Evolutionary conservation across 495 filamentous ascomycete genomes (phyloP).

Genomic region (Annulohypoxylon bovei): DNA sequence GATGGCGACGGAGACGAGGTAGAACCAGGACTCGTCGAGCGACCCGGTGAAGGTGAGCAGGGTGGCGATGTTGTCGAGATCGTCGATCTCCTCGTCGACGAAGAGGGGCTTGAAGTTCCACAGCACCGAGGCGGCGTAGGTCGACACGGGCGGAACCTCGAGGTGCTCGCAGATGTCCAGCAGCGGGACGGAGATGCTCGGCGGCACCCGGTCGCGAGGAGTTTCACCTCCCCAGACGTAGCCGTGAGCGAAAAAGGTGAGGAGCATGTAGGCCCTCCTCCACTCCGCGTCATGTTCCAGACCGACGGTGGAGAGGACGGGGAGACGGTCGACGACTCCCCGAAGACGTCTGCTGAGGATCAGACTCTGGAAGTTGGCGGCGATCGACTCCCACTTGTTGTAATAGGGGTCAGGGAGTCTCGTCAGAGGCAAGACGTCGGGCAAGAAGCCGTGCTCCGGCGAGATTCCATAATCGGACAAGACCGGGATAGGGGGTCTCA

Average conservation of each 20-base stretch:
- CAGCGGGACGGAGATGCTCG: slow-evolving; percentile 84
- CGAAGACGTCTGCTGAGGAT: slow-evolving; percentile 84
- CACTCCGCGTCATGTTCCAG: slow-evolving; percentile 87
- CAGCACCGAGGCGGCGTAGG: slow-evolving; percentile 88
- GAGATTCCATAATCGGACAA: slow-evolving; percentile 90
- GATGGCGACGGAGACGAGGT: slow-evolving; percentile 92
- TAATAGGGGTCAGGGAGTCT: slow-evolving; percentile 89
- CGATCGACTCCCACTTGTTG: slow-evolving; percentile 87
- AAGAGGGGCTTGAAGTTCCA: slow-evolving; percentile 98
- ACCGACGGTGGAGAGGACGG: slow-evolving; percentile 80
- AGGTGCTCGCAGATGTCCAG: slow-evolving; percentile 80
- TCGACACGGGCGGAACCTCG: slow-evolving; percentile 92
- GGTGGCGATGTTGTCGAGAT: slow-evolving; percentile 83
- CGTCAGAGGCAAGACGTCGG: slow-evolving; percentile 80
- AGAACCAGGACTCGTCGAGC: slow-evolving; percentile 98
- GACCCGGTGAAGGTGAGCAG: slow-evolving; percentile 94
- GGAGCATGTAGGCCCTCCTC: slow-evolving; percentile 87
- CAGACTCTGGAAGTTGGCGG: slow-evolving; percentile 84
- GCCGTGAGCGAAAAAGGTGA: slow-evolving; percentile 88
- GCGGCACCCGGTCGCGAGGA: slow-evolving; percentile 84
- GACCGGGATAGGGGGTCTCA: slow-evolving; percentile 85
- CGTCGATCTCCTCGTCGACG: slow-evolving; percentile 77
- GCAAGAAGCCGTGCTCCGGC: slow-evolving; percentile 86
- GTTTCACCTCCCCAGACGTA: slow-evolving; percentile 94
- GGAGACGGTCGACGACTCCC: slow-evolving; percentile 77